A percentile compares a stretch with the other conserved stretches of the same genome.
Evolutionary conservation across 2,329 filamentous ascomycete species (phyloP).

Genomic region (Ophiostoma australiae): DNA sequence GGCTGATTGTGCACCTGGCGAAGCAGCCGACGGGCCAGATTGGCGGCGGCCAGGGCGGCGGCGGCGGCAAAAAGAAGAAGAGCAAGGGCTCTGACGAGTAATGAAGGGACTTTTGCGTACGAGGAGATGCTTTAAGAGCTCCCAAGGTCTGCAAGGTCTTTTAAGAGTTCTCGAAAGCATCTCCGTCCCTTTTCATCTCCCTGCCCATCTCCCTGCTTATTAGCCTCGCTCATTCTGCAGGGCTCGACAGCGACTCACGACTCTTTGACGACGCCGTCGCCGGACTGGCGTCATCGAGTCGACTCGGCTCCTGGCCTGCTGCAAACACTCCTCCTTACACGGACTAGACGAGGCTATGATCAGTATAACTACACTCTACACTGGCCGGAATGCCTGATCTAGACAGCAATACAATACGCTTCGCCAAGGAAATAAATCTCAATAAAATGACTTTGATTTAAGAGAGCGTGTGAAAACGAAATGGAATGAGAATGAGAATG

Average conservation of each 20-base stretch:
- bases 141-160: too few species aligned
- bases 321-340: neutral
- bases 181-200: too few species aligned
- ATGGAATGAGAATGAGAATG: neutral
- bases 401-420: neutral
- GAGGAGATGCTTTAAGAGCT: neutral
- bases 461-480: neutral
- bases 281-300: neutral
- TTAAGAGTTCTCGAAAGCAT: too few species aligned
- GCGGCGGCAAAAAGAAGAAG: constrained; percentile 52
- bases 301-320: neutral
- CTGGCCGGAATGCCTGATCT: neutral
- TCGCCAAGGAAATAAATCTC: neutral
- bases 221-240: neutral
- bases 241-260: too few species aligned
- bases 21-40: constrained; percentile 46
- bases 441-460: neutral
- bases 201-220: neutral
- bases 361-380: neutral
- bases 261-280: neutral
- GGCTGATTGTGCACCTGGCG: constrained; percentile 79
- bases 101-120: constrained; percentile 17
- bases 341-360: neutral
- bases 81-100: constrained; percentile 45
- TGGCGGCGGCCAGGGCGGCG: constrained; percentile 33